Evolutionary conservation across 1,139 yeast genomes (phyloP).

Genomic region (Diutina siamensis): DNA sequence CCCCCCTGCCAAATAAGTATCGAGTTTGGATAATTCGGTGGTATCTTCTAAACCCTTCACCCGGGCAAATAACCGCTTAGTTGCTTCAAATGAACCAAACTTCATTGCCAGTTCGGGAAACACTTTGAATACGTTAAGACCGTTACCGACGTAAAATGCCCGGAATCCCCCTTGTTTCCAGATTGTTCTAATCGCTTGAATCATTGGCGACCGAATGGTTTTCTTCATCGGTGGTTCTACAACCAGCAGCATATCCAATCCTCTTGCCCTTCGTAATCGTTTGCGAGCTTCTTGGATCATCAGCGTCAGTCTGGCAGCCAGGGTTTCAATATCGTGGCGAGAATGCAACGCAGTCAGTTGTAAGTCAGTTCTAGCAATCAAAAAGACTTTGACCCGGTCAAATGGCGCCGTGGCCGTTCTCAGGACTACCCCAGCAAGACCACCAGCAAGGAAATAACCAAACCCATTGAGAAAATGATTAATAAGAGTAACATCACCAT

Average conservation of each 20-base stretch:
- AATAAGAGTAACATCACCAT: constrained; percentile 82
- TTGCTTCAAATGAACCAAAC: constrained; percentile 88
- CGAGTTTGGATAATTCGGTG: constrained; percentile 54
- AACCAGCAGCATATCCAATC: constrained; percentile 9
- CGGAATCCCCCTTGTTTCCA: constrained; percentile 84
- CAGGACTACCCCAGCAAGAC: constrained; percentile 91
- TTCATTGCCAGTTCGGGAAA: constrained; percentile 97
- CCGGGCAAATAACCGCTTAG: constrained; percentile 63
- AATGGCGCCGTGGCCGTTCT: constrained; percentile 97
- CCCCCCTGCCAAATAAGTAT: constrained; percentile 92
- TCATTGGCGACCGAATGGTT: constrained; percentile 51
- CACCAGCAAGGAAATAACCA: constrained; percentile 91
- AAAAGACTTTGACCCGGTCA: constrained; percentile 84
- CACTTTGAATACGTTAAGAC: constrained; percentile 83
- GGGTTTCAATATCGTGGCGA: constrained; percentile 34
- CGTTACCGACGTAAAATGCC: constrained; percentile 91
- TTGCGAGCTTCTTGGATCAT: constrained; percentile 23
- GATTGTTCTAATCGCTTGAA: constrained; percentile 70
- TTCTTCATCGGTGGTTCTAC: constrained; percentile 16
- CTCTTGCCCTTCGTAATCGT: constrained; percentile 16
- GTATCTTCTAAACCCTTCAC: constrained; percentile 72
- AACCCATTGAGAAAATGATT: constrained; percentile 73
- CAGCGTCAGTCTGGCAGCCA: constrained; percentile 2
- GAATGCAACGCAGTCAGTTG: constrained; percentile 57
- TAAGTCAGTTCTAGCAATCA: constrained; percentile 84